Conservation (phyloP, 257 asterid genomes). For the Phtheirospermum japonicum region DNA sequence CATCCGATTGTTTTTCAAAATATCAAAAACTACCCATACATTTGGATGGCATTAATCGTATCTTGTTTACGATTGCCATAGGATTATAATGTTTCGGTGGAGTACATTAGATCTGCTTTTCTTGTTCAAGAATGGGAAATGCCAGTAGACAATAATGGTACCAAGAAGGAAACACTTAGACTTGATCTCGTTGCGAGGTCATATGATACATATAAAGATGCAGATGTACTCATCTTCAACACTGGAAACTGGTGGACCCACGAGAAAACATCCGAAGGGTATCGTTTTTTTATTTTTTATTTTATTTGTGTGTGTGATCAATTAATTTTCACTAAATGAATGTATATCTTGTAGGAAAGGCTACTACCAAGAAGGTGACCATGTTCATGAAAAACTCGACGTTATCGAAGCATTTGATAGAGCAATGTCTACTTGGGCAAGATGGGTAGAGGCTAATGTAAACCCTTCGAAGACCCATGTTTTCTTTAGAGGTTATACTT, state of each 20-base stretch:
- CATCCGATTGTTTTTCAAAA: too few species aligned
- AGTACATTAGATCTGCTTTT: slow-evolving; percentile 67
- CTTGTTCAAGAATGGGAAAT: slow-evolving; percentile 74
- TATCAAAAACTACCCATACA: too few species aligned
- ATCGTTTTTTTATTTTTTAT: background rate
- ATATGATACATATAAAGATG: slow-evolving; percentile 44
- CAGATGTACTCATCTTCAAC: slow-evolving; percentile 68
- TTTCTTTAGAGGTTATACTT: slow-evolving; percentile 69
- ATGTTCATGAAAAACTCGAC: slow-evolving; percentile 49
- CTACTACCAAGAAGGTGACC: slow-evolving; percentile 74
- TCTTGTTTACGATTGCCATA: slow-evolving; percentile 19
- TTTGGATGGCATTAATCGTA: background rate
- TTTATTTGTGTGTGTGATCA: background rate
- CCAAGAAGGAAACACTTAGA: slow-evolving; percentile 61
- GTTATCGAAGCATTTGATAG: slow-evolving; percentile 64
- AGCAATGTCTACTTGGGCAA: slow-evolving; percentile 70
- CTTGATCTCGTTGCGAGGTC: slow-evolving; percentile 56
- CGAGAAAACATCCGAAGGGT: slow-evolving; percentile 72
- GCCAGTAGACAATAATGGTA: slow-evolving; percentile 34
- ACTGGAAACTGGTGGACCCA: slow-evolving; percentile 94
- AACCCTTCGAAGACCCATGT: slow-evolving; percentile 51
- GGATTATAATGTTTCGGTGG: slow-evolving; percentile 61
- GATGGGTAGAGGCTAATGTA: slow-evolving; percentile 61
- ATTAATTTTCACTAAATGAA: background rate
- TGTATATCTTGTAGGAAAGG: slow-evolving; percentile 54